phyloP scores from a whole-genome alignment of 202 grass and related monocot genomes.

The Schoenoplectus tabernaemontani region DNA sequence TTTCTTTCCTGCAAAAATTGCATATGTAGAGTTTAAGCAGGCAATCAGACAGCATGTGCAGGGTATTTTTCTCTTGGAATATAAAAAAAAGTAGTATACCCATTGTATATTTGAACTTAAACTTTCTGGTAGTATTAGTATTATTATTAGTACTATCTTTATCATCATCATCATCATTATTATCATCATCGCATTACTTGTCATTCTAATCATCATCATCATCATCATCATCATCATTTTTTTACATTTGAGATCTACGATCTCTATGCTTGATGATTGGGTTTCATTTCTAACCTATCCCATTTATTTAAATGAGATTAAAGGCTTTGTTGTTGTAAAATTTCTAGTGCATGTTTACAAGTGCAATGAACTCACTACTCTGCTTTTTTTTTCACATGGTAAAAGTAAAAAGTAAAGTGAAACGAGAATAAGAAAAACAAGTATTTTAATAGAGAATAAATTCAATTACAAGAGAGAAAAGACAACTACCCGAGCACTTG shows the following conservation, averaged over 20 bases:
- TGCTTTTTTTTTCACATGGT: background rate
- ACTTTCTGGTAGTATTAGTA: background rate
- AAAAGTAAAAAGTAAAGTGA: background rate
- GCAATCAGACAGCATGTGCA: background rate
- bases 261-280: too few relatives aligned
- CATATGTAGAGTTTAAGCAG: background rate
- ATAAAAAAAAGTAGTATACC: background rate
- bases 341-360: background rate
- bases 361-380: too few relatives aligned
- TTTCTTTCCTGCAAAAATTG: background rate
- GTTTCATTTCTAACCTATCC: too few relatives aligned
- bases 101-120: background rate
- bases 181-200: too few relatives aligned
- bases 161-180: too few relatives aligned
- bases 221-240: too few relatives aligned
- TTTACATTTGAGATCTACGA: too few relatives aligned
- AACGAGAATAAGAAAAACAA: background rate
- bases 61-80: background rate
- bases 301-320: too few relatives aligned
- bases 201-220: too few relatives aligned
- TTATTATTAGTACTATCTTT: too few relatives aligned
- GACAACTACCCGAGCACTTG: background rate
- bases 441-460: background rate
- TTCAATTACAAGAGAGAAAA: constrained; percentile 4
- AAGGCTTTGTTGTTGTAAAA: too few relatives aligned